These are phyloP conservation scores for Hypoxylon sp. DNA, from an alignment of 2,329 filamentous ascomycete species.

Conservation along the genomic window DNA sequence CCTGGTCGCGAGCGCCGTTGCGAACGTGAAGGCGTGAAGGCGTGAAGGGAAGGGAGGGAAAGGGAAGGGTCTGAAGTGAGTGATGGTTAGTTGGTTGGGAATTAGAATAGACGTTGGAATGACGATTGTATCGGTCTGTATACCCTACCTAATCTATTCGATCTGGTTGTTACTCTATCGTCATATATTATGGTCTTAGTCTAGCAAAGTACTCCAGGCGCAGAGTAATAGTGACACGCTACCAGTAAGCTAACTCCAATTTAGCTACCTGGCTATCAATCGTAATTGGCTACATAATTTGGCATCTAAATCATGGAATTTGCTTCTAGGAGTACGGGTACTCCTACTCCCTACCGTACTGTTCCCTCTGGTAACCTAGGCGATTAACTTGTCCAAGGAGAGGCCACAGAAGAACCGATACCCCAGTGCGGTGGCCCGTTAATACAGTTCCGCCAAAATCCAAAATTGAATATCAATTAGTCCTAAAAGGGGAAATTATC, in stretches of 20 bases:
- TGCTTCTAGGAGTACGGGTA: no score
- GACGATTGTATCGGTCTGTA: background rate
- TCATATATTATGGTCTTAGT: background rate
- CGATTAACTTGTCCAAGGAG: background rate
- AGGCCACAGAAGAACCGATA: background rate
- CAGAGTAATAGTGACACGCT: background rate
- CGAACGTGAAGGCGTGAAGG: constrained; percentile 45
- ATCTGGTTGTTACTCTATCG: background rate
- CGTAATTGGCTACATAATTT: background rate
- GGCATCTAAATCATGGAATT: no score
- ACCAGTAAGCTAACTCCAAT: background rate
- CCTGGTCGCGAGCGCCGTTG: constrained; percentile 44
- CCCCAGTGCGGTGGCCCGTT: no score
- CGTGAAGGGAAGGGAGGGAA: no score
- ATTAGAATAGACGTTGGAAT: background rate
- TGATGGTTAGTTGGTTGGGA: no score
- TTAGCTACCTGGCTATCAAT: background rate
- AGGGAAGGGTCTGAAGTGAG: background rate
- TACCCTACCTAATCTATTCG: background rate
- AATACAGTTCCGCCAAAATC: no score
- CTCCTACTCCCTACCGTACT: background rate
- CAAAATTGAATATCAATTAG: no score
- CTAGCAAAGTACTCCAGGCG: background rate
- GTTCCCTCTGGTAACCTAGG: background rate
- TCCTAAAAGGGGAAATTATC: no score